Base-by-base conservation (phyloP, 2,329 filamentous ascomycete species). In the Talaromyces albobiverticillius region DNA sequence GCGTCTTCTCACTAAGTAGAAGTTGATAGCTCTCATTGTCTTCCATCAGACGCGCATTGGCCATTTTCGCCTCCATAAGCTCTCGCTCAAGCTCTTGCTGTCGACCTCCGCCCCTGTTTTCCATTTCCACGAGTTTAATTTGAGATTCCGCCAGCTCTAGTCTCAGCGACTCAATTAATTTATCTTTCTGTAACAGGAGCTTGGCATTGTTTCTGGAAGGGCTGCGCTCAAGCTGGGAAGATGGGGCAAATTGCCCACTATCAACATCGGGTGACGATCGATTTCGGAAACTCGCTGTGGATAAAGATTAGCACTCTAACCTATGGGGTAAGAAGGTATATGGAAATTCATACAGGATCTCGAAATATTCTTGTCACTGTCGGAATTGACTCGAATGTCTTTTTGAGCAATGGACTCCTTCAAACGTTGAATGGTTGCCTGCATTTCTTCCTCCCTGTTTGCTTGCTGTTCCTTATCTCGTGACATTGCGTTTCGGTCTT, bases 1-100 rank as follows among this genome's bases (percentile, higher is more conserved):
- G 82, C 1, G 94, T 97, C 79, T 91, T 93, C 72, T 97, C 92
- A 67, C 91, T 90, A 22, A 99, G 84, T 16, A 99, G 84, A 34
- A 97, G 82, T 73, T 97, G 93, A 73, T 96, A 99, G 74, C 91
- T 95, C 74, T 99, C 94, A 66, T 97, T 97, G 72, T 99, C 94
- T 74, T 99, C 94, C 89, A 96, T 94, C 59, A 99, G 79, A 43
- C 92, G 85, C 54, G 94, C 94, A 68, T 97, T 99, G 61, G 91
- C 88, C 88, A 97, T 94, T 64, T 92, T 90, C 36, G 90, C 87
- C 67, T 97, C 93, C 74, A 96, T 85, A 50, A 97, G 82, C 60
- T 89, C 84, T 63, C 88, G 87, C 74, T 97, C 92, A n/a, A 97
- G 82, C 71, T 96, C 90, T 61, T 90, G 88, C 66, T 96, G 77